phyloP scores from a whole-genome alignment of 1,284 basidiomycete genomes.

The Sutorius eximius region DNA sequence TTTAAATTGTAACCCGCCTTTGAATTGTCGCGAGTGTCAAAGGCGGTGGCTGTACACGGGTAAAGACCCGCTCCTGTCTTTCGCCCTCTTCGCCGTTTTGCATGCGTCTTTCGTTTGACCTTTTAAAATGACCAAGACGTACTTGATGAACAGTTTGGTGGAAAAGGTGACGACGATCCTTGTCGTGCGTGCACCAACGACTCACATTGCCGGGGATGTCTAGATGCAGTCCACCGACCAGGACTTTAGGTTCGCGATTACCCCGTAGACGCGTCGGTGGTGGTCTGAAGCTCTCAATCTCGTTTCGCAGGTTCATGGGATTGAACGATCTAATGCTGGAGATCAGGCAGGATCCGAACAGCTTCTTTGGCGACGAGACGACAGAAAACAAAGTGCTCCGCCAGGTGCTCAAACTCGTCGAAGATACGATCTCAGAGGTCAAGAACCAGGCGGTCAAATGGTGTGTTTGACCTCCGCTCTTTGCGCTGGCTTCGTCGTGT shows the following conservation, averaged over 20 bases:
- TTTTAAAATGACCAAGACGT: slow-evolving; percentile 73
- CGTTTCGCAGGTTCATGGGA: slow-evolving; percentile 79
- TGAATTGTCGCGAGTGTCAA: not conserved
- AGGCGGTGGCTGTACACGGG: slow-evolving; percentile 16
- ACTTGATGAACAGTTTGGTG: slow-evolving; percentile 76
- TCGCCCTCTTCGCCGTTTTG: not conserved
- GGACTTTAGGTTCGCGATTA: slow-evolving; percentile 65
- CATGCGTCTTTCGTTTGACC: not conserved
- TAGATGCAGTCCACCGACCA: slow-evolving; percentile 84
- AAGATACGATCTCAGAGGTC: slow-evolving; percentile 96
- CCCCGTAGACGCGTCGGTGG: slow-evolving; percentile 27
- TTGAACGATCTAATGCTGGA: slow-evolving; percentile 89
- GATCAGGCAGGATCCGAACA: slow-evolving; percentile 69
- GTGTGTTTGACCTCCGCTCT: slow-evolving; percentile 43
- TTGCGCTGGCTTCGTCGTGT: not conserved
- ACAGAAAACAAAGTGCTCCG: slow-evolving; percentile 80
- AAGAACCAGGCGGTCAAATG: slow-evolving; percentile 97
- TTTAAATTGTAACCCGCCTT: not conserved
- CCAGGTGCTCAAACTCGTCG: slow-evolving; percentile 80
- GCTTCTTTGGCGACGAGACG: slow-evolving; percentile 76
- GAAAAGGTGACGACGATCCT: slow-evolving; percentile 57
- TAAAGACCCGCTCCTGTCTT: slow-evolving; percentile 23
- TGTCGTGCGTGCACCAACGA: not conserved
- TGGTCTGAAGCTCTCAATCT: slow-evolving; percentile 17
- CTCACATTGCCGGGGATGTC: slow-evolving; percentile 18